Percentiles rank a stretch among this genome's conserved stretches.
phyloP scores from a whole-genome alignment of 208 protist species.

The Wallacemonas collosoma region DNA sequence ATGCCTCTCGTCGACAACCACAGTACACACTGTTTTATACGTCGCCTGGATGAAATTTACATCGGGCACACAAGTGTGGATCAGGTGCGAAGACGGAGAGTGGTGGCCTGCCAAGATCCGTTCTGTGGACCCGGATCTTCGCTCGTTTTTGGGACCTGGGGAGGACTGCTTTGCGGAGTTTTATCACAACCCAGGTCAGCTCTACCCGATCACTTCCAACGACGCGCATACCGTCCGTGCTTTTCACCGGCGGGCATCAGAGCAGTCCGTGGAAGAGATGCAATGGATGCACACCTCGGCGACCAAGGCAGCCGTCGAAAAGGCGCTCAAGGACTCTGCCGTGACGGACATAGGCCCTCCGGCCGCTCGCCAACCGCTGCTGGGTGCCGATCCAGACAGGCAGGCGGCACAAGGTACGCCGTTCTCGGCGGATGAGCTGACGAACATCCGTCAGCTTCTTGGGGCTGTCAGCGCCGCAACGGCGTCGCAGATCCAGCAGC shows the following conservation, averaged over 20 bases:
- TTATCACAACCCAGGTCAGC: conserved; percentile 66
- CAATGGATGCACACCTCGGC: conserved; percentile 36
- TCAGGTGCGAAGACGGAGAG: conserved; percentile 77
- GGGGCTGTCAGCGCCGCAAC: conserved; percentile 38
- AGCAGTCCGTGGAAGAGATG: conserved; percentile 42
- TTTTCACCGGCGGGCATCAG: conserved; percentile 36
- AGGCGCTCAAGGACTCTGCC: conserved; percentile 28
- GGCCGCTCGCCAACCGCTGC: background rate
- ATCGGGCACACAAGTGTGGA: conserved; percentile 61
- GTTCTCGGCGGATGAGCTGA: conserved; percentile 48
- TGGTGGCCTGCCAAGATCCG: conserved; percentile 81
- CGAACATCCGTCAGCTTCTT: conserved; percentile 58
- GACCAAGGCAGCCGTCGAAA: conserved; percentile 22
- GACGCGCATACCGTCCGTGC: conserved; percentile 30
- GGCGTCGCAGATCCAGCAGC: conserved; percentile 31
- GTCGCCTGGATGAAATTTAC: conserved; percentile 38
- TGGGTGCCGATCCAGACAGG: conserved; percentile 1
- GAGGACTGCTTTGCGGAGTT: conserved; percentile 77
- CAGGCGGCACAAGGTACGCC: background rate
- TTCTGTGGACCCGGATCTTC: conserved; percentile 25
- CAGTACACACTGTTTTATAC: background rate
- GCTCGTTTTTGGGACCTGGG: conserved; percentile 25
- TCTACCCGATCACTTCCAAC: conserved; percentile 51
- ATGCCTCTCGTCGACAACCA: background rate
- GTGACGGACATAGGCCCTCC: background rate